These are phyloP conservation scores for Capillidium rhysosporum DNA, from an alignment of 371 early-diverging fungal species.

Conservation along the genomic window DNA sequence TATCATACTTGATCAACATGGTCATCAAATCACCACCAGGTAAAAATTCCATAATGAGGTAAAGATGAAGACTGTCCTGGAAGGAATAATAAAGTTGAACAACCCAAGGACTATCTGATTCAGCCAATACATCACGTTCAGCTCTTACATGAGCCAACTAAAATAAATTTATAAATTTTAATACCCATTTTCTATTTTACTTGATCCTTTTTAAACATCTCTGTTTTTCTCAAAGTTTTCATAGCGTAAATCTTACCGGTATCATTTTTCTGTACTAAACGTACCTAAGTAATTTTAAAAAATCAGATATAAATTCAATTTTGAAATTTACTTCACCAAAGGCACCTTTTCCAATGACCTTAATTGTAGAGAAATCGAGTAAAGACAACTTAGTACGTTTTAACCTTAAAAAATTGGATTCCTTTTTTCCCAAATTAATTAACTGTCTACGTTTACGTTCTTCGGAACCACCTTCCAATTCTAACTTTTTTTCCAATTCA, in stretches of 20 bases:
- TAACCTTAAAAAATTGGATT: slow-evolving; percentile 81
- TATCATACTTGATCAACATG: slow-evolving; percentile 90
- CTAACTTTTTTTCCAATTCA: slow-evolving; percentile 57
- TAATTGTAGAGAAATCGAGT: slow-evolving; percentile 87
- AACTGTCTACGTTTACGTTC: slow-evolving; percentile 75
- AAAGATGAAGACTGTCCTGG: slow-evolving; percentile 85
- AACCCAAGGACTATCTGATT: slow-evolving; percentile 94
- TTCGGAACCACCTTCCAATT: slow-evolving; percentile 53
- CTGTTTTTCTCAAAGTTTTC: slow-evolving; percentile 88
- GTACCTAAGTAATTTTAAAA: slow-evolving; percentile 26
- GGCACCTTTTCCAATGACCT: slow-evolving; percentile 99
- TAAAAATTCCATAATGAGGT: slow-evolving; percentile 95
- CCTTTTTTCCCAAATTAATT: slow-evolving; percentile 60
- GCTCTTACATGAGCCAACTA: slow-evolving; percentile 89
- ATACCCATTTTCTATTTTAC: slow-evolving; percentile 12
- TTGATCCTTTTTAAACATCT: slow-evolving; percentile 96
- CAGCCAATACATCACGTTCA: slow-evolving; percentile 93
- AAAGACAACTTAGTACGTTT: slow-evolving; percentile 79
- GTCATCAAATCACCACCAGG: slow-evolving; percentile 98
- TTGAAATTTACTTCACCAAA: slow-evolving; percentile 75
- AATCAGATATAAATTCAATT: slow-evolving; percentile 1
- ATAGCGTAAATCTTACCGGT: slow-evolving; percentile 96
- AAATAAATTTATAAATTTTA: neutral
- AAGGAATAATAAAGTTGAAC: slow-evolving; percentile 92
- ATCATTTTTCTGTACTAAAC: slow-evolving; percentile 86